Evolutionary conservation across 345 rosid species (phyloP).

Genomic region (Corchorus capsularis): DNA sequence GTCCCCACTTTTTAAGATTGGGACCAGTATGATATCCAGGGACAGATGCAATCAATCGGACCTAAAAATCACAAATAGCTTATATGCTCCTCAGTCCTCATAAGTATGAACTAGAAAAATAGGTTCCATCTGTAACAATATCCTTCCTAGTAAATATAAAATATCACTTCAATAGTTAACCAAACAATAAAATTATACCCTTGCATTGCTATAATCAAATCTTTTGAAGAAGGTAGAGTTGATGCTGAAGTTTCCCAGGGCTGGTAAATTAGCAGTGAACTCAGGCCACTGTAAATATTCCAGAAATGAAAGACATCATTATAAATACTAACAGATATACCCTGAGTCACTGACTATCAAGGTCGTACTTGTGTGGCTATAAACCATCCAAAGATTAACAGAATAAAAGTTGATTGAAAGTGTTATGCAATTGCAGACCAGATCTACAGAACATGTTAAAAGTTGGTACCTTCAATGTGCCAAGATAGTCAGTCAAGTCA

Average conservation of each 20-base stretch:
- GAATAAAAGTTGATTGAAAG: background rate
- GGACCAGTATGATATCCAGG: constrained; percentile 93
- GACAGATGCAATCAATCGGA: constrained; percentile 79
- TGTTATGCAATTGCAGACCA: background rate
- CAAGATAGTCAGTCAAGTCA: constrained; percentile 85
- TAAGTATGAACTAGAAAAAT: constrained; percentile 9
- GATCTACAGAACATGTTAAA: background rate
- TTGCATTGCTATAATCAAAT: constrained; percentile 67
- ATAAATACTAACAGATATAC: constrained; percentile 5
- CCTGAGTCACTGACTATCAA: too few species aligned
- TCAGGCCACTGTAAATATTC: constrained; percentile 66
- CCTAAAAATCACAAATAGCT: constrained; percentile 47
- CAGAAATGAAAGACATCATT: constrained; percentile 20
- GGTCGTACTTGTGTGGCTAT: too few species aligned
- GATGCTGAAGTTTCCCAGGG: constrained; percentile 57
- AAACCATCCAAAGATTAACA: background rate
- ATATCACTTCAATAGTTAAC: background rate
- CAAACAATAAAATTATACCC: constrained; percentile 42
- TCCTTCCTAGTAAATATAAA: background rate
- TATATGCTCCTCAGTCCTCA: background rate
- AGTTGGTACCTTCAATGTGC: constrained; percentile 68
- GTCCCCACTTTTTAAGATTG: constrained; percentile 85
- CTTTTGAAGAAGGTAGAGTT: constrained; percentile 82
- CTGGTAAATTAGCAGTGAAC: constrained; percentile 63
- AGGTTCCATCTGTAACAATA: background rate